phyloP scores from a whole-genome alignment of 2,329 filamentous ascomycete genomes.

The Aspergillus ochraceus region DNA sequence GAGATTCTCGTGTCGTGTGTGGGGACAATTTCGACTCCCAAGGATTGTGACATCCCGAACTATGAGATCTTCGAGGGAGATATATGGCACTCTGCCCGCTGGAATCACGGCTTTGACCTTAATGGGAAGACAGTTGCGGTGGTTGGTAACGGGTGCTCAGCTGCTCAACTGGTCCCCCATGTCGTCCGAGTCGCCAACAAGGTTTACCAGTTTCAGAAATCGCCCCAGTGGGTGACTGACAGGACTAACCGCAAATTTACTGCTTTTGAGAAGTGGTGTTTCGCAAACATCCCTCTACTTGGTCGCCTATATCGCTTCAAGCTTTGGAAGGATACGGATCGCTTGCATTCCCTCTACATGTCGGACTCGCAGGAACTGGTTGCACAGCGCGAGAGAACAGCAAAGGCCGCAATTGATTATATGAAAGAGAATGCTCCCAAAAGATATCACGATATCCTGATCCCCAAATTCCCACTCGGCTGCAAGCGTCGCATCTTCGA shows the following conservation, averaged over 20 bases:
- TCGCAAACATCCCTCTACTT: not conserved
- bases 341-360: not conserved
- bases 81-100: not conserved
- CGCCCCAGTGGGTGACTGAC: not conserved
- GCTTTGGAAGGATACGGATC: slow-evolving; percentile 20
- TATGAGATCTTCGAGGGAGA: not conserved
- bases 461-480: slow-evolving; percentile 23
- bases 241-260: not conserved
- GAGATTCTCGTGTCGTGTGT: not conserved
- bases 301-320: not conserved
- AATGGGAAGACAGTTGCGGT: not conserved
- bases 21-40: not conserved
- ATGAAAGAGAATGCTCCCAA: not conserved
- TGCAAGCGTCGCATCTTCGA: slow-evolving; percentile 35
- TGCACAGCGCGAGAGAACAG: not conserved
- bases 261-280: not conserved
- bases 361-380: not conserved
- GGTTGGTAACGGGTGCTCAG: not conserved
- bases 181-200: not conserved
- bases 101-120: not conserved
- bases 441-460: slow-evolving; percentile 25
- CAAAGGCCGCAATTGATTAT: not conserved
- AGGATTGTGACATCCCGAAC: not conserved
- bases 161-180: not conserved
- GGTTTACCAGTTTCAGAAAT: not conserved